Evolutionary conservation across 768 basidiomycete genomes (phyloP), one percentile per base, ranked within the genome.

Genomic region (Leccinum truebloodii): DNA sequence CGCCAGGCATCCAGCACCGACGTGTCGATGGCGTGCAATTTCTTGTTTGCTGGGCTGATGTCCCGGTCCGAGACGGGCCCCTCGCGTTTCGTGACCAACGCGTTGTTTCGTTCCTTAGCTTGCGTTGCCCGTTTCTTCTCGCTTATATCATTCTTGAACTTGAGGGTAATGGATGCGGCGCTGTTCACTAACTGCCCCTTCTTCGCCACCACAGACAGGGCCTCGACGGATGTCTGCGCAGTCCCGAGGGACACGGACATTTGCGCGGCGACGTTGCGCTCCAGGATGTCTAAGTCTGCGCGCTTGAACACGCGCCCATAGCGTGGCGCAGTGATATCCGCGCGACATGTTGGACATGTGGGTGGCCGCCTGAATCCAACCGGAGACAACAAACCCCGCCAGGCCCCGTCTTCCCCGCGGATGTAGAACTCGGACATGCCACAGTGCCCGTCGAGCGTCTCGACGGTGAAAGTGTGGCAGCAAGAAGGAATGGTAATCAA

Each of bases 391-490:
- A 85, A 69, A 6, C 78, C 77, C 13, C 67, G n/a, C 81, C 82
- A 88, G 37, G 55, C 69, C 7, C 77, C 80, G 12, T 77, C 65
- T 2, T 6, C 14, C 1, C 66, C 55, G 54, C 69, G 67, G 1
- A 58, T 63, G 67, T 90, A 90, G 65, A 80, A 86, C 4, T 81
- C 78, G 0, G 54, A 51, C 71, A 90, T 76, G 14, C 73, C 67
- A 62, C 82, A 84, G 48, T 79, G 74, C 0, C 87, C 88, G 63
- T 91, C 89, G 20, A 91, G 76, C 0, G 86, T 87, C 68, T 88
- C 88, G 16, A 88, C 81, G 0, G 89, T 90, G 69, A 91, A 89
- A 3, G 81, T 71, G 69, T 91, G 89, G 0, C 80, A 63, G 67
- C 89, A 90, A 16, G 73, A 73, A 0, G 83, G 83, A 46, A 89